Base-by-base conservation (phyloP, 2,329 filamentous ascomycete species). In the Hypoxylon sp. region DNA sequence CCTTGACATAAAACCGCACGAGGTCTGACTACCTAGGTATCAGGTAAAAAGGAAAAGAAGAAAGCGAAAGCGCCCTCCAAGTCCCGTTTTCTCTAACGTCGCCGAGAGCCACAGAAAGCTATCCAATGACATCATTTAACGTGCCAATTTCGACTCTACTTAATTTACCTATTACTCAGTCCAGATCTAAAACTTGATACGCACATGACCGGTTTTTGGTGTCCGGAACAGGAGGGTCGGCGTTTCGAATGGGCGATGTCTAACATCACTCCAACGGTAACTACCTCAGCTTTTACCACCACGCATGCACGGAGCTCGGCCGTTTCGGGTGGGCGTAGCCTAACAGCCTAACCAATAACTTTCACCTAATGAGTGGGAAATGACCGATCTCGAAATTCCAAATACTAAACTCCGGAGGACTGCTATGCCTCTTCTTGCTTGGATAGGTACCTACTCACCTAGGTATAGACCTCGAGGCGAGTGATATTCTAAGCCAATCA, bases 301-400 rank as follows among this genome's bases (percentile, higher is more conserved):
- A n/a, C 37, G n/a, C 7, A 59, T 41, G n/a, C n/a, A n/a, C n/a
- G n/a, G n/a, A n/a, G n/a, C 37, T 41, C 37, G 37, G 37, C 11
- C 32, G 32, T 41, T 17, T 41, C 37, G 51, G 57, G 37, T 51
- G 20, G 44, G 24, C 19, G 50, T 55, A 34, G 24, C 3, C n/a
- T 39, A n/a, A n/a, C n/a, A 34, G 24, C 3, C n/a, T 4, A 19
- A 17, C 37, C 37, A 41, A 41, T 19, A 19, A 41, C 15, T 7
- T 8, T 6, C 6, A 19, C 8, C 8, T 41, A 19, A 6, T n/a
- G 37, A n/a, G 37, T 19, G 37, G 3, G 13, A 41, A 41, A 41
- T 41, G 37, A 19, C 34, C 20, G 54, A 55, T 55, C 55, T 46
- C 30, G 7, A 37, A 28, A 57, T 62, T 62, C 28, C 59, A 62